Evolutionary conservation across 306 rosid species (phyloP), one percentile per base, ranked within the genome.

Genomic region (Begonia fuchsioides): DNA sequence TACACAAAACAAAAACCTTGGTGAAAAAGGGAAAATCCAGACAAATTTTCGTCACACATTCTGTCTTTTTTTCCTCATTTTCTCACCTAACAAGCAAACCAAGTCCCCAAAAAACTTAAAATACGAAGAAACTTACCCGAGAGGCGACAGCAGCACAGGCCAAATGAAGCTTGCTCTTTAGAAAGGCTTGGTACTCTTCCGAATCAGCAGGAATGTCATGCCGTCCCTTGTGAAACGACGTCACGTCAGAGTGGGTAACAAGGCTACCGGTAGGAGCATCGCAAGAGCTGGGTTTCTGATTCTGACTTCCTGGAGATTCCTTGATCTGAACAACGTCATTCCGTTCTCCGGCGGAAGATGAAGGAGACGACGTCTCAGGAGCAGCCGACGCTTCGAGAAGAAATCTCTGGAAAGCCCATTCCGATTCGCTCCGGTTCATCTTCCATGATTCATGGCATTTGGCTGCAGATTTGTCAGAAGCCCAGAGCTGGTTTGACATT

Each of bases 81-180:
- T 26, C 35, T 26, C 7, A 8, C 35, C 35, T 4, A 26, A 26
- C 35, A 26, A 26, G 32, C 32, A 26, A 2, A 1, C 32, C 32
- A 26, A 26, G 5, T 26, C 32, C 32, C 32, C 5, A 19, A 6
- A 4, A 32, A 50, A 1, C 38, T 20, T 11, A 15, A 13, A 57
- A 7, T 15, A 54, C 43, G 39, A 16, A 3, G 12, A 51, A 57
- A 50, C 11, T 51, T 69, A 87, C 94, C 72, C 93, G 71, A 48
- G 93, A 26, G 11, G 96, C 96, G 3, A 80, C 83, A 13, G 93
- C 94, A 20, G 96, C 96, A 39, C 96, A 88, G 8, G 96, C 96
- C 15, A 80, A 81, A 44, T 83, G 62, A 63, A 88, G 96, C 54
- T 88, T 80, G 86, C 71, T 80, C 59, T 83, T 88, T 49, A 88